Conservation (phyloP, 176 grass and related monocot genomes). For the Eremochloa ophiuroides region DNA sequence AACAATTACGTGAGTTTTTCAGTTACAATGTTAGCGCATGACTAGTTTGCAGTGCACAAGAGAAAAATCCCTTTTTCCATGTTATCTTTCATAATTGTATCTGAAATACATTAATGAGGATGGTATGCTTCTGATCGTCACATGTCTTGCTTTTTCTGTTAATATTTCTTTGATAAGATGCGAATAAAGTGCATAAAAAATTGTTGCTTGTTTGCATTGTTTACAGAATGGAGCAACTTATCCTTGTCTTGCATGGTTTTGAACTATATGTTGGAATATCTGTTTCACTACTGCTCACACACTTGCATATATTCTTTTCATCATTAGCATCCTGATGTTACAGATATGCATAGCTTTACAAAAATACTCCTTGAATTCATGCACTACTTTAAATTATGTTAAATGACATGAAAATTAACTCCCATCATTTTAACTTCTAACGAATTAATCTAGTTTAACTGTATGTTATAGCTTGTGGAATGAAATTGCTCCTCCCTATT, state of each 20-base stretch:
- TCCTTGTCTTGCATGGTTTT: neutral
- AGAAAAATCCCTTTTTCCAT: neutral
- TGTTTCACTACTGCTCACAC: neutral
- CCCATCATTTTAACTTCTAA: neutral
- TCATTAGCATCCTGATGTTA: neutral
- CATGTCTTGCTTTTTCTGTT: neutral
- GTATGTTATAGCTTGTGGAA: neutral
- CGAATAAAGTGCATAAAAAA: neutral
- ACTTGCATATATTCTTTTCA: neutral
- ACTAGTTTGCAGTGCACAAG: constrained; percentile 12
- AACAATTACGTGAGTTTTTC: constrained; percentile 56
- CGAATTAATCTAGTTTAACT: constrained; percentile 7
- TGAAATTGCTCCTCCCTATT: neutral
- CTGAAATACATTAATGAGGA: constrained; percentile 8
- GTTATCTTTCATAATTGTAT: neutral
- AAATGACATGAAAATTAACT: neutral
- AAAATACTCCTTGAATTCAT: neutral
- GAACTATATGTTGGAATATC: neutral
- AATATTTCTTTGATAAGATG: neutral
- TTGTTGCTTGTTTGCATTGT: neutral
- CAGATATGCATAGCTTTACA: neutral
- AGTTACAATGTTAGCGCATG: constrained; percentile 20
- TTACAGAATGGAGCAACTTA: neutral
- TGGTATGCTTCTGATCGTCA: constrained; percentile 8
- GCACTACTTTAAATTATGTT: neutral